Base-by-base conservation (phyloP, 192 early-diverging fungal genomes). In the Podila epigama region DNA sequence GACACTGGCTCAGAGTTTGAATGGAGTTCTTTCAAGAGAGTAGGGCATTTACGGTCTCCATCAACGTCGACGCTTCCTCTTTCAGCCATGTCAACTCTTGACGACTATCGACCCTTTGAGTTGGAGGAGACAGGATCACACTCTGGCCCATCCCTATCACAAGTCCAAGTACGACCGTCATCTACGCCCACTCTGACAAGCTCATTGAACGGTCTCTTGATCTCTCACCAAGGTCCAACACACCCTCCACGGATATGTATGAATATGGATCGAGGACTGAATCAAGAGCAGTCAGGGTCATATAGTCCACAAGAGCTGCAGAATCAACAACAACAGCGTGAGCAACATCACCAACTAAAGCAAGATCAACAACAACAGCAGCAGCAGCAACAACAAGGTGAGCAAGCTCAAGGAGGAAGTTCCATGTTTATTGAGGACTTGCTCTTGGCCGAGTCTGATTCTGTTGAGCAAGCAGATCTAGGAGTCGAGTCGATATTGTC, bases 51-150 rank as follows among this genome's bases (percentile, higher is more conserved):
- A 37, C 60, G 66, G 16, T 77, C 73, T 42, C 40, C 73, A 4
- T 77, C 73, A 12, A 77, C 73, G 3, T 77, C 66, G 22, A 68
- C 55, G 16, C 25, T 77, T 25, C 73, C 73, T 9, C 60, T 77
- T 1, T 54, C 44, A 12, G 25, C 34, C 34, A 15, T 68, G 6
- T 29, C 44, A 16, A 50, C 53, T 5, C 54, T 61, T 11, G 61
- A 68, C 22, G 40, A 41, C 2, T 31, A 33, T 40, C 64, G 20
- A 22, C 25, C 44, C 25, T 20, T 48, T 15, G 48, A 40, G 25
- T 29, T 44, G 15, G 27, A 54, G 16, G 5, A 37, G 15, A 53
- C 56, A 36, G 65, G 40, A 28, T 16, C 48, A 5, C 57, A 15
- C 18, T 33, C 22, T 18, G 58, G 36, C 25, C 32, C 22, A 27